Evolutionary conservation across 208 protist genomes (phyloP), one percentile per base, ranked within the genome.

Genomic region (Herpetomonas tarakana): DNA sequence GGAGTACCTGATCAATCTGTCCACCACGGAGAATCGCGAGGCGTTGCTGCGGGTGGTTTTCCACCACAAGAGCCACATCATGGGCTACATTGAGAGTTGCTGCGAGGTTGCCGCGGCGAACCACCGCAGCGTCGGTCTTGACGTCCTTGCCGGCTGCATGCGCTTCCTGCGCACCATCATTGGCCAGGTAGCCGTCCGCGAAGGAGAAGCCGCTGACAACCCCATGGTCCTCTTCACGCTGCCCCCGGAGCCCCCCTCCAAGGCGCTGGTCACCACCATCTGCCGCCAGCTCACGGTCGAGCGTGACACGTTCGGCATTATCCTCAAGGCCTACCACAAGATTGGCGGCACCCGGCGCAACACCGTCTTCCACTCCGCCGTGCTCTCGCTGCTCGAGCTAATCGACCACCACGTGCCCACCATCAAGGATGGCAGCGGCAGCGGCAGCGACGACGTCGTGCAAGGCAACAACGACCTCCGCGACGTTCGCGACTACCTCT

Each of bases 301-400:
- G 70, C 68, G 73, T 1, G 74, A 91, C 67, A 85, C 67, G 1
- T 78, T 91, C 35, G 73, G 78, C 24, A 59, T 65, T 31, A 25
- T 88, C 19, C 68, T 91, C 41, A 30, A 65, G 31, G 75, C 78
- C n/a, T 91, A 82, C 69, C 68, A 76, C 51, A 52, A 46, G 25
- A 51, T 88, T 21, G 84, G 84, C 25, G 84, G 84, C 12, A 14
- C 31, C 9, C 74, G 78, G 2, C 69, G 76, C 41, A 64, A 81
- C 56, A 78, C 73, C n/a, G 52, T 86, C 30, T 91, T 86, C 60
- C 84, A 91, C 71, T 88, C 81, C 0, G 58, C 76, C 21, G 61
- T 91, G 3, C 71, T 81, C 3, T 21, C 75, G 0, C 21, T 84
- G 24, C 61, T 88, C 7, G 81, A 91, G 19, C 46, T 80, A 19